Percentiles rank a stretch among this genome's conserved stretches.
Conservation (phyloP, 352 stramenopile genomes). For the Phytophthora sp. region DNA sequence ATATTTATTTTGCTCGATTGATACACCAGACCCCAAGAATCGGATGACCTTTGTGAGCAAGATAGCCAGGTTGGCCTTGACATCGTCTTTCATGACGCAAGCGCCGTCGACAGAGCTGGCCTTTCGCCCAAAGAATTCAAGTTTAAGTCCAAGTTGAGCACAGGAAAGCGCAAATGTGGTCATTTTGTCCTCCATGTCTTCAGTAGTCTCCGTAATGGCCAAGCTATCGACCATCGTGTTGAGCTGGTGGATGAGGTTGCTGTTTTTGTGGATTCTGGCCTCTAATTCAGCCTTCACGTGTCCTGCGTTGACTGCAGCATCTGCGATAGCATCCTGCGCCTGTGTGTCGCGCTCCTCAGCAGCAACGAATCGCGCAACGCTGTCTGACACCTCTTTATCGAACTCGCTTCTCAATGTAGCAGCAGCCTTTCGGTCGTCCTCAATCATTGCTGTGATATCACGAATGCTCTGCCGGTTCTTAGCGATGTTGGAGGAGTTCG, state of each 20-base stretch:
- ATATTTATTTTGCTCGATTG: slow-evolving; percentile 74
- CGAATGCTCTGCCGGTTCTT: slow-evolving; percentile 49
- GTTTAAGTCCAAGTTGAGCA: slow-evolving; percentile 56
- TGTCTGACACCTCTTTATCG: slow-evolving; percentile 40
- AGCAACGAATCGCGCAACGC: slow-evolving; percentile 27
- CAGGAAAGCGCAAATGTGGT: slow-evolving; percentile 48
- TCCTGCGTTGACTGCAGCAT: slow-evolving; percentile 27
- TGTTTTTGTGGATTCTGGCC: slow-evolving; percentile 50
- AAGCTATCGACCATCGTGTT: slow-evolving; percentile 70
- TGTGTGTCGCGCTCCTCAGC: slow-evolving; percentile 33
- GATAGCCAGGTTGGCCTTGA: slow-evolving; percentile 49
- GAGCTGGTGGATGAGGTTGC: slow-evolving; percentile 72
- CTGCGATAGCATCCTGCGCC: slow-evolving; percentile 36
- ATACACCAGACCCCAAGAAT: slow-evolving; percentile 59
- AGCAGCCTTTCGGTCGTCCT: slow-evolving; percentile 38
- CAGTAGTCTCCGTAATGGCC: slow-evolving; percentile 57
- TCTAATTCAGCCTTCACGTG: slow-evolving; percentile 44
- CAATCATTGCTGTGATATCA: slow-evolving; percentile 36
- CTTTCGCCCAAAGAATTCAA: slow-evolving; percentile 57
- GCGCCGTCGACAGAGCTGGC: slow-evolving; percentile 6
- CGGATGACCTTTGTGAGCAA: slow-evolving; percentile 61
- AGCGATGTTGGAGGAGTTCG: slow-evolving; percentile 45
- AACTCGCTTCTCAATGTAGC: slow-evolving; percentile 28
- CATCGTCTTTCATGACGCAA: slow-evolving; percentile 28
- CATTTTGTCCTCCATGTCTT: slow-evolving; percentile 69